phyloP scores from a whole-genome alignment of 192 early-diverging fungal genomes.

The Radiomyces spectabilis region DNA sequence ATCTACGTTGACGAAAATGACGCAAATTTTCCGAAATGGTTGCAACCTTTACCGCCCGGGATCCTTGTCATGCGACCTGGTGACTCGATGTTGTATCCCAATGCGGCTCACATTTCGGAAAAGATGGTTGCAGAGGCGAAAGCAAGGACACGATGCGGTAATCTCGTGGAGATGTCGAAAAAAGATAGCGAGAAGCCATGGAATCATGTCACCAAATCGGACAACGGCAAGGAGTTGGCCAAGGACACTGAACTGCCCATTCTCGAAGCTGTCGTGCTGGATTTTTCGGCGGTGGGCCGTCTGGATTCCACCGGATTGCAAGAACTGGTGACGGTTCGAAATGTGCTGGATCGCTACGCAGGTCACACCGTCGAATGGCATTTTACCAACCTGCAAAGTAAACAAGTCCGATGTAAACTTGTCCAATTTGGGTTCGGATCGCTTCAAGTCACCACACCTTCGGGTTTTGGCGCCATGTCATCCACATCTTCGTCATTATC shows the following conservation, averaged over 20 bases:
- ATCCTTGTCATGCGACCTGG: conserved; percentile 64
- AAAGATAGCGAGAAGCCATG: conserved; percentile 3
- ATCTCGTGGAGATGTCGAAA: not conserved
- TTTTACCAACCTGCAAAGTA: conserved; percentile 11
- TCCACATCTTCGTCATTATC: too few species aligned
- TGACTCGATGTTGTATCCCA: conserved; percentile 68
- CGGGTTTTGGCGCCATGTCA: not conserved
- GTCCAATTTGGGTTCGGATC: conserved; percentile 9
- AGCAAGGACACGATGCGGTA: conserved; percentile 13
- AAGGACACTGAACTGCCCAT: conserved; percentile 23
- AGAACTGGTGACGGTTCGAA: conserved; percentile 50
- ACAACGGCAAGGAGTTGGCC: conserved; percentile 23
- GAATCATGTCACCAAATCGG: conserved; percentile 2
- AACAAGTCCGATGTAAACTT: conserved; percentile 3
- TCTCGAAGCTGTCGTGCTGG: conserved; percentile 71
- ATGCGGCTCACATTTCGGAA: conserved; percentile 47
- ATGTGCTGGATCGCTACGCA: conserved; percentile 9
- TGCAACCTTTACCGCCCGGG: conserved; percentile 37
- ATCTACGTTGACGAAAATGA: conserved; percentile 16
- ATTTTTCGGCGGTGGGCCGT: conserved; percentile 68
- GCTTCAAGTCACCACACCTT: too few species aligned
- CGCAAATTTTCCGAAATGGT: conserved; percentile 5
- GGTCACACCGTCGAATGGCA: conserved; percentile 16
- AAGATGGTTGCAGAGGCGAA: conserved; percentile 32
- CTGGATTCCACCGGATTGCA: conserved; percentile 81